phyloP scores from a whole-genome alignment of 192 early-diverging fungal species.

The Umbelopsis sp. region DNA sequence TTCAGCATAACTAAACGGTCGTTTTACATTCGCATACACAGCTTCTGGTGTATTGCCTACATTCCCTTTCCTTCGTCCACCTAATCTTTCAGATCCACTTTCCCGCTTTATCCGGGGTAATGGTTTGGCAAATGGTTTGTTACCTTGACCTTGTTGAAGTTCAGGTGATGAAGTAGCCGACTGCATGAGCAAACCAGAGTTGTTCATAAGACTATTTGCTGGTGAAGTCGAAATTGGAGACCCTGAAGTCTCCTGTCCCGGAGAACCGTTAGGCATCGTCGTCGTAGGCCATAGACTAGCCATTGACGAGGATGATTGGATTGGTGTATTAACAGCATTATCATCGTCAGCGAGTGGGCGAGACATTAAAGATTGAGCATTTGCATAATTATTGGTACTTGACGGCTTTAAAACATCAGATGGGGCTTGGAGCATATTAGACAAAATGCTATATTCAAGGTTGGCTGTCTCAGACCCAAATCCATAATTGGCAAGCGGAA shows the following conservation, averaged over 20 bases:
- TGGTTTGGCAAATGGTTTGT: slow-evolving; percentile 12
- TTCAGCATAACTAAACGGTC: slow-evolving; percentile 90
- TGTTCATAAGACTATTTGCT: not conserved
- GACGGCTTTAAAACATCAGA: slow-evolving; percentile 25
- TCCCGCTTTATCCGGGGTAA: slow-evolving; percentile 9
- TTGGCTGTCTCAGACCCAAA: slow-evolving; percentile 91
- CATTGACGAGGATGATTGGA: not conserved
- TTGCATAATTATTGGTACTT: slow-evolving; percentile 18
- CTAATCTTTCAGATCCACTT: slow-evolving; percentile 11
- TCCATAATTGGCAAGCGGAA: slow-evolving; percentile 48
- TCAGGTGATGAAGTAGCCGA: slow-evolving; percentile 13
- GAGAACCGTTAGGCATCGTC: slow-evolving; percentile 11
- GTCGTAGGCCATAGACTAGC: not conserved
- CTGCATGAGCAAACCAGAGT: slow-evolving; percentile 11
- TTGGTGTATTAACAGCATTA: not conserved
- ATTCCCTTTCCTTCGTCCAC: slow-evolving; percentile 15
- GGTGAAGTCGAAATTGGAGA: not conserved
- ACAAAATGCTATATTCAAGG: slow-evolving; percentile 87
- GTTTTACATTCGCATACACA: slow-evolving; percentile 82
- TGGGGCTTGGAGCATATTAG: slow-evolving; percentile 84
- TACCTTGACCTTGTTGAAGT: not conserved
- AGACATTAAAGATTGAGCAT: slow-evolving; percentile 3
- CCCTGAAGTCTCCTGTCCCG: slow-evolving; percentile 11
- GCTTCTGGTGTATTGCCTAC: slow-evolving; percentile 54
- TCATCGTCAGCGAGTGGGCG: not conserved